Evolutionary conservation across 2,329 filamentous ascomycete genomes (phyloP).

Genomic region (Geosmithia morbida): DNA sequence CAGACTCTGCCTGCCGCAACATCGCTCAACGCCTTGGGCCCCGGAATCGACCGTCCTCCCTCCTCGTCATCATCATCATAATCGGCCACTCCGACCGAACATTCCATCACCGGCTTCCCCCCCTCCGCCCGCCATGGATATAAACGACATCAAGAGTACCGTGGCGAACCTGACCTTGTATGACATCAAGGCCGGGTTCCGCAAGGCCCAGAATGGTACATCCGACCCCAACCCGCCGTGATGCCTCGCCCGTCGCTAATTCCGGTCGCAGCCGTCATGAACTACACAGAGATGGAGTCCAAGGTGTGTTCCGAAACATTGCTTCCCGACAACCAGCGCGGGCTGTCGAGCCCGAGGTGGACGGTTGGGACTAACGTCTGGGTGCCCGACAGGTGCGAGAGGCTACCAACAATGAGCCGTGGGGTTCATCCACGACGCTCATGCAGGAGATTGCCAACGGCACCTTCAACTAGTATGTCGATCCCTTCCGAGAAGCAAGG

Average conservation of each 20-base stretch:
- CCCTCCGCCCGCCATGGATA: slow-evolving; percentile 52
- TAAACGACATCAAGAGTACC: slow-evolving; percentile 70
- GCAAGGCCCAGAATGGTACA: slow-evolving; percentile 91
- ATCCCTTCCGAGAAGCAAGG: not conserved
- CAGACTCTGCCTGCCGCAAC: not conserved
- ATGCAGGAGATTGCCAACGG: slow-evolving; percentile 99
- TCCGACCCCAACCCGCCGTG: not conserved
- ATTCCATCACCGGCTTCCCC: not conserved
- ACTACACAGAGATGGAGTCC: slow-evolving; percentile 87
- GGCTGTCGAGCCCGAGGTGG: too few species aligned
- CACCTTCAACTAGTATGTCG: slow-evolving; percentile 87
- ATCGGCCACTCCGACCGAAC: not conserved
- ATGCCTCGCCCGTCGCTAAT: slow-evolving; percentile 10
- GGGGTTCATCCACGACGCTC: slow-evolving; percentile 69
- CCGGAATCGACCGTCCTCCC: too few species aligned
- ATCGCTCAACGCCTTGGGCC: not conserved
- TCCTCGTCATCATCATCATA: slow-evolving; percentile 1
- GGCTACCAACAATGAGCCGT: slow-evolving; percentile 97
- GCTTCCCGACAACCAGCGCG: too few species aligned
- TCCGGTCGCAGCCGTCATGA: slow-evolving; percentile 68
- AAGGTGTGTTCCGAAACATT: slow-evolving; percentile 28
- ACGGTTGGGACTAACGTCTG: not conserved
- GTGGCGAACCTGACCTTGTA: slow-evolving; percentile 89
- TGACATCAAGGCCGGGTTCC: slow-evolving; percentile 86
- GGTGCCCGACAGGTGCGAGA: slow-evolving; percentile 58